Conservation (phyloP, 371 early-diverging fungal genomes). For the Lichtheimia ramosa region DNA sequence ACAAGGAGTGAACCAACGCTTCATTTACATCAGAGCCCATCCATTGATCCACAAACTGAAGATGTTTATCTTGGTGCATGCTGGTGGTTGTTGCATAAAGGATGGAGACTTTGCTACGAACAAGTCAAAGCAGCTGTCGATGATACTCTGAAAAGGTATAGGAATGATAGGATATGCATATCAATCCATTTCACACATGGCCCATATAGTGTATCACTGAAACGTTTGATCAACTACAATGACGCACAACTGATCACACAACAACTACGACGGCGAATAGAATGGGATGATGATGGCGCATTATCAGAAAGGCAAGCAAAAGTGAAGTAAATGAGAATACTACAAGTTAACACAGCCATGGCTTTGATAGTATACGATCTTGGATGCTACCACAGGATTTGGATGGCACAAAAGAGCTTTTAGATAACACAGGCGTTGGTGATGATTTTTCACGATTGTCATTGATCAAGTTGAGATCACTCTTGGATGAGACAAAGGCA, state of each 20-base stretch:
- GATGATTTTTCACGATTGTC: conserved; percentile 14
- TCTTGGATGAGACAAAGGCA: conserved; percentile 82
- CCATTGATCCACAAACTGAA: conserved; percentile 52
- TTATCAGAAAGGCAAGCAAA: conserved; percentile 14
- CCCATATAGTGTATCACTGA: conserved; percentile 28
- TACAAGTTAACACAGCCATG: too few species aligned
- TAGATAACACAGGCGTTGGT: too few species aligned
- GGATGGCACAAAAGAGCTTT: background rate
- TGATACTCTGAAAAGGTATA: conserved; percentile 63
- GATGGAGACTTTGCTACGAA: conserved; percentile 76
- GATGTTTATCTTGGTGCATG: conserved; percentile 61
- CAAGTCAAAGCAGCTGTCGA: conserved; percentile 69
- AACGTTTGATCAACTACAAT: conserved; percentile 25
- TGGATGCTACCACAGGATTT: conserved; percentile 73
- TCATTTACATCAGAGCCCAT: conserved; percentile 40
- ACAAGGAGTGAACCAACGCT: conserved; percentile 53
- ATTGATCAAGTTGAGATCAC: conserved; percentile 46
- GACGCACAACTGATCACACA: conserved; percentile 24
- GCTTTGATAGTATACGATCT: conserved; percentile 39
- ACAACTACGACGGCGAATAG: conserved; percentile 27
- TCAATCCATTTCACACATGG: background rate
- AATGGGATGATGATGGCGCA: conserved; percentile 26
- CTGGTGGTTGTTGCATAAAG: conserved; percentile 92
- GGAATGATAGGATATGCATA: too few species aligned
- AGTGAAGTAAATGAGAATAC: too few species aligned